A percentile compares a stretch with the other conserved stretches of the same genome.
Evolutionary conservation across 805 yeast genomes (phyloP).

Genomic region (Kodamaea kaohsiungensis): DNA sequence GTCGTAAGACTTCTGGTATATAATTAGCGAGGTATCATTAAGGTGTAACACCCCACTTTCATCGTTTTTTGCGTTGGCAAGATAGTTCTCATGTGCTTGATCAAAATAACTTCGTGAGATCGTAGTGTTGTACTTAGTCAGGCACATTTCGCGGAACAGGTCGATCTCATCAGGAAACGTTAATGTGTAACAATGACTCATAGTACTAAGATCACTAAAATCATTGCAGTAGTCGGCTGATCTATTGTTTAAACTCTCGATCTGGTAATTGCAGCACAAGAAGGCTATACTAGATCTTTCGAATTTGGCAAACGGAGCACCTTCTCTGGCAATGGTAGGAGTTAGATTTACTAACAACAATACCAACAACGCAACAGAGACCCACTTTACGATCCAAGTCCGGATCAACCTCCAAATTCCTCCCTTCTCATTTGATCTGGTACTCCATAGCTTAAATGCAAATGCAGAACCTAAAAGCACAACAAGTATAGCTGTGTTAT

Average conservation of each 20-base stretch:
- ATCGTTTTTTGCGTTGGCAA: background rate
- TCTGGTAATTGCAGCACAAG: conserved; percentile 30
- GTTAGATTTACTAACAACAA: conserved; percentile 19
- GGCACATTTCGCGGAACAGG: conserved; percentile 28
- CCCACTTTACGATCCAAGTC: conserved; percentile 7
- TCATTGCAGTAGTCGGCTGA: conserved; percentile 9
- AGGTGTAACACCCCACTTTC: conserved; percentile 25
- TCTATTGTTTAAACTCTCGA: conserved; percentile 6
- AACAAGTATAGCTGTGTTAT: conserved; percentile 13
- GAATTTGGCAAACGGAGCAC: conserved; percentile 34
- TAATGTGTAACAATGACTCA: conserved; percentile 34
- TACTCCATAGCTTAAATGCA: background rate
- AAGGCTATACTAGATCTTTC: conserved; percentile 32
- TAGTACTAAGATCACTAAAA: conserved; percentile 35
- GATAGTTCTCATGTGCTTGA: conserved; percentile 17
- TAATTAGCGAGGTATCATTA: conserved; percentile 18
- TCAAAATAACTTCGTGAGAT: conserved; percentile 24
- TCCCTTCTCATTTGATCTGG: background rate
- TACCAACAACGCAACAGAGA: conserved; percentile 9
- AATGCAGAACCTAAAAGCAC: conserved; percentile 18
- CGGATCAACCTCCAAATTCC: background rate
- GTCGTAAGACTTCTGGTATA: conserved; percentile 30
- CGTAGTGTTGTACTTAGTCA: conserved; percentile 17
- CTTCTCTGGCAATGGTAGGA: conserved; percentile 25
- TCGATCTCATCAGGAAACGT: conserved; percentile 26